Conservation (phyloP, 768 basidiomycete species). For the Cyclocybe cylindracea region DNA sequence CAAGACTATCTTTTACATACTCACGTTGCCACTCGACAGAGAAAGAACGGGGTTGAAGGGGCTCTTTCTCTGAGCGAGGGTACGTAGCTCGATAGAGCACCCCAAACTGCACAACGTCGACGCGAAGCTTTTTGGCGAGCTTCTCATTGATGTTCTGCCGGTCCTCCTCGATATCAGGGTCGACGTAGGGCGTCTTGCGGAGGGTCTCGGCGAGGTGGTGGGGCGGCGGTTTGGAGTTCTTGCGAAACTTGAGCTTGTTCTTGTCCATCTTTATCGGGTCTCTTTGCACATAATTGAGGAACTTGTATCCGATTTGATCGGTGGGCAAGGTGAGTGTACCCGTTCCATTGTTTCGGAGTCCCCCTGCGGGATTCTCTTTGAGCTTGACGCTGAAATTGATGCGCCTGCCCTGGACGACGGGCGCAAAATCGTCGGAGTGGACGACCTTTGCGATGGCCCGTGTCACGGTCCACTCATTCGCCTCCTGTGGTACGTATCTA, state of each 20-base stretch:
- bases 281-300: constrained; percentile 44
- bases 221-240: constrained; percentile 9
- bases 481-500: constrained; percentile 36
- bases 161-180: constrained; percentile 55
- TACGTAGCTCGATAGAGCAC: constrained; percentile 45
- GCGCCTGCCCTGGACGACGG: constrained; percentile 28
- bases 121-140: constrained; percentile 50
- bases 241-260: constrained; percentile 41
- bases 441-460: constrained; percentile 55
- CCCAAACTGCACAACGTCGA: constrained; percentile 71
- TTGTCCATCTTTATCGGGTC: constrained; percentile 42
- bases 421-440: constrained; percentile 54
- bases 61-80: constrained; percentile 25
- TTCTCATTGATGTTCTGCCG: constrained; percentile 42
- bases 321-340: constrained; percentile 43
- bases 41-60: constrained; percentile 48
- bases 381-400: constrained; percentile 67
- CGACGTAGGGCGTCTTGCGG: constrained; percentile 54
- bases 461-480: constrained; percentile 57
- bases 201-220: constrained; percentile 33
- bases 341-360: constrained; percentile 58
- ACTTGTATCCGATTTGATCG: constrained; percentile 38
- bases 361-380: constrained; percentile 45
- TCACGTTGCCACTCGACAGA: constrained; percentile 71
- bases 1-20: constrained; percentile 46